phyloP scores from a whole-genome alignment of 768 basidiomycete species.

The Mycena kentingensis region DNA sequence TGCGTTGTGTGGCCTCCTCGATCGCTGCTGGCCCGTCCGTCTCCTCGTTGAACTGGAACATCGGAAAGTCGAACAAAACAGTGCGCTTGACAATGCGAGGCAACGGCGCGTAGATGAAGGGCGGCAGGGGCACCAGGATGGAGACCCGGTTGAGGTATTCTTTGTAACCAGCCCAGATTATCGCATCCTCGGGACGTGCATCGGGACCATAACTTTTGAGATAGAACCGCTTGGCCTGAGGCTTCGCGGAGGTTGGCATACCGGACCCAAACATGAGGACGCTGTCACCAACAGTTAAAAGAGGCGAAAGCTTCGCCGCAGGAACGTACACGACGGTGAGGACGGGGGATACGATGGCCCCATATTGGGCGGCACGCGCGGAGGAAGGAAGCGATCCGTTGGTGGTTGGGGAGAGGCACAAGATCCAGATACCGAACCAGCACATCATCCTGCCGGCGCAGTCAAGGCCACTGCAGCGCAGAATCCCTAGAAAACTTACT shows the following conservation, averaged over 20 bases:
- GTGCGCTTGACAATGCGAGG: constrained; percentile 56
- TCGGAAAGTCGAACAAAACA: constrained; percentile 60
- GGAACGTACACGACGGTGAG: constrained; percentile 62
- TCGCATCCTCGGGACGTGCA: constrained; percentile 29
- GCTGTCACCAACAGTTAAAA: constrained; percentile 28
- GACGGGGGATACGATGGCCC: constrained; percentile 59
- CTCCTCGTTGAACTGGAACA: constrained; percentile 59
- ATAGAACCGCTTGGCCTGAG: constrained; percentile 60
- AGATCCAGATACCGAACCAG: constrained; percentile 69
- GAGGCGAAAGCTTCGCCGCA: background rate
- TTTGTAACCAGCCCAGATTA: constrained; percentile 57
- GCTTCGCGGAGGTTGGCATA: constrained; percentile 70
- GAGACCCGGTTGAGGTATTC: constrained; percentile 58
- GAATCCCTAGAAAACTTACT: constrained; percentile 41
- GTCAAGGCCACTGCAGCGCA: background rate
- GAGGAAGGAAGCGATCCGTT: constrained; percentile 44
- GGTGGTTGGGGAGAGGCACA: constrained; percentile 59
- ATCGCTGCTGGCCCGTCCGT: constrained; percentile 49
- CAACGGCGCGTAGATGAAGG: constrained; percentile 50
- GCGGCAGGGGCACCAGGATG: constrained; percentile 63
- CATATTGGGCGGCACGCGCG: constrained; percentile 58
- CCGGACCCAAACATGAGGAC: constrained; percentile 69
- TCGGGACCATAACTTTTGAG: constrained; percentile 48
- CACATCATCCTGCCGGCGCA: constrained; percentile 49
- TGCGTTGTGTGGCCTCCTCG: constrained; percentile 33